Conservation (phyloP, 2,329 filamentous ascomycete species). For the Xylariomycetidae sp. region DNA sequence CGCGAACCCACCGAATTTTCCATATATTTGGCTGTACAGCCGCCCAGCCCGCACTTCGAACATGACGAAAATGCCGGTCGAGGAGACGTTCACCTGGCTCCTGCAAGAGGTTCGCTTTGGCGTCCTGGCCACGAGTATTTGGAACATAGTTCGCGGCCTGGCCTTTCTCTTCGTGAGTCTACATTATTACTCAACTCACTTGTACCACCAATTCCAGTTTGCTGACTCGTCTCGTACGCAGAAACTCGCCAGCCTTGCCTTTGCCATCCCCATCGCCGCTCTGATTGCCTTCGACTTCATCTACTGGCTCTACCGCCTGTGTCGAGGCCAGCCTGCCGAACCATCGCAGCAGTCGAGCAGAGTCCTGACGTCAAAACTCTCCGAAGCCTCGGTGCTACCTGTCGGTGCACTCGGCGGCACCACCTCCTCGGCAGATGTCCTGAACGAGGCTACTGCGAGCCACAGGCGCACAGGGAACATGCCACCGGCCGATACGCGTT, state of each 20-base stretch:
- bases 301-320: conserved; percentile 47
- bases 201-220: conserved; percentile 3
- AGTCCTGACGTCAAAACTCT: conserved; percentile 8
- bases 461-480: too few relatives aligned
- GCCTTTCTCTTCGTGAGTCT: conserved; percentile 28
- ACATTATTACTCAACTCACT: background rate
- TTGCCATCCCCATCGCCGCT: conserved; percentile 40
- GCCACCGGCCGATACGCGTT: too few relatives aligned
- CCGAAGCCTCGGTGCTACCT: too few relatives aligned
- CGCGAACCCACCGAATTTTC: too few relatives aligned
- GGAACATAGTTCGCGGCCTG: conserved; percentile 24
- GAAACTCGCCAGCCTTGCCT: conserved; percentile 33
- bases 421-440: too few relatives aligned
- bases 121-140: conserved; percentile 15
- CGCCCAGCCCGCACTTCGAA: too few relatives aligned
- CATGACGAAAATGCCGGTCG: conserved; percentile 14
- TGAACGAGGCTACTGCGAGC: too few relatives aligned
- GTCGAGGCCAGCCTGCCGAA: conserved; percentile 16
- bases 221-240: conserved; percentile 7
- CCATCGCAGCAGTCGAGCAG: conserved; percentile 15
- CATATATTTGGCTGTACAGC: too few relatives aligned
- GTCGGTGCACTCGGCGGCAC: too few relatives aligned
- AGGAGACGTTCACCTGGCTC: conserved; percentile 16
- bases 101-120: conserved; percentile 13
- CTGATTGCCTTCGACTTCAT: conserved; percentile 45